Evolutionary conservation across 768 basidiomycete species (phyloP).

Genomic region (Gelatoporia subvermispora): DNA sequence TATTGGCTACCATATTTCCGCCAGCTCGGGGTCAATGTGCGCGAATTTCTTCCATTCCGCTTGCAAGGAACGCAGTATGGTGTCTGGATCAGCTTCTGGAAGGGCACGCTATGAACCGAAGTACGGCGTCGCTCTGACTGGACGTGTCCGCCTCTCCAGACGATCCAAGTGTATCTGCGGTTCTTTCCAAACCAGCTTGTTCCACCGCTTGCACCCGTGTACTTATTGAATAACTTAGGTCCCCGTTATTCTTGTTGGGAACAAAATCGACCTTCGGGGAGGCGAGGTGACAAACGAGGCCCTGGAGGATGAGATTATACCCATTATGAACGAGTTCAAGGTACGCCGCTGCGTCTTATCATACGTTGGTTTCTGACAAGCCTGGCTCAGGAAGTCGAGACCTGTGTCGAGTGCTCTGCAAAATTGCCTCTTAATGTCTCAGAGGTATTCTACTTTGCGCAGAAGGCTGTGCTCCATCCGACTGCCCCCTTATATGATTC

Average conservation of each 20-base stretch:
- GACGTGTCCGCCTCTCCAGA: neutral
- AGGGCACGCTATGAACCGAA: too few relatives aligned
- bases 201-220: too few relatives aligned
- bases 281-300: conserved; percentile 93
- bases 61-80: neutral
- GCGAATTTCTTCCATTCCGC: neutral
- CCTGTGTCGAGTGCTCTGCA: conserved; percentile 96
- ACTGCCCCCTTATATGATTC: conserved; percentile 97
- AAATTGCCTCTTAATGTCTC: conserved; percentile 87
- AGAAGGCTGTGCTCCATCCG: conserved; percentile 95
- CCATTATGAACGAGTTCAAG: conserved; percentile 99
- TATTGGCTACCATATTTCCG: conserved; percentile 97
- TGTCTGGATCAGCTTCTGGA: too few relatives aligned
- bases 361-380: neutral
- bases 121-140: neutral
- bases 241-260: conserved; percentile 94
- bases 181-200: too few relatives aligned
- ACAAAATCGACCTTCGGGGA: conserved; percentile 95
- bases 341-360: conserved; percentile 31
- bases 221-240: conserved; percentile 44
- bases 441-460: conserved; percentile 97
- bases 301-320: conserved; percentile 89
- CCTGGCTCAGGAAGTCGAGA: conserved; percentile 83
- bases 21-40: conserved; percentile 90
- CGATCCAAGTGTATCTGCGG: too few relatives aligned